Conservation (phyloP, 176 grass and related monocot species). For the Coix lacrymajobi region DNA sequence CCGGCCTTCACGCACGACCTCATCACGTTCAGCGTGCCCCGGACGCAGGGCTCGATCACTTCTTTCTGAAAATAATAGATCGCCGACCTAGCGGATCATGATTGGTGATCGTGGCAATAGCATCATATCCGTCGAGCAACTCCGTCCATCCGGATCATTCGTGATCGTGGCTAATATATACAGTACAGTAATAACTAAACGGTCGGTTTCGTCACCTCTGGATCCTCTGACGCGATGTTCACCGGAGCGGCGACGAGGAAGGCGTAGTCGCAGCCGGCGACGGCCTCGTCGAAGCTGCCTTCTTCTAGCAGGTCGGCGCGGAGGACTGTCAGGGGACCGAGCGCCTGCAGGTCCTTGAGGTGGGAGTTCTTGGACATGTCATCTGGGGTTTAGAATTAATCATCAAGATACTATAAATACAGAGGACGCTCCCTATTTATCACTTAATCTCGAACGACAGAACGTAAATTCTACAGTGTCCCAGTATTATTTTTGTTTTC, state of each 20-base stretch:
- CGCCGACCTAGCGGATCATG: too few relatives aligned
- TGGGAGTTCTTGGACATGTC: slow-evolving; percentile 25
- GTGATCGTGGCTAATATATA: background rate
- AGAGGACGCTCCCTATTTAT: too few relatives aligned
- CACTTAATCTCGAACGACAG: too few relatives aligned
- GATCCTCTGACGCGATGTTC: background rate
- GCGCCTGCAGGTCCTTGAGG: slow-evolving; percentile 27
- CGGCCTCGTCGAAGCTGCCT: slow-evolving; percentile 58
- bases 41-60: slow-evolving; percentile 29
- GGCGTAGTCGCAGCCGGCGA: slow-evolving; percentile 40
- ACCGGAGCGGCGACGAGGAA: slow-evolving; percentile 66
- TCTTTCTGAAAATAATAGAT: background rate
- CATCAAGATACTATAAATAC: too few relatives aligned
- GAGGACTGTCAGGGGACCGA: slow-evolving; percentile 44
- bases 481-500: too few relatives aligned
- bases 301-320: slow-evolving; percentile 36
- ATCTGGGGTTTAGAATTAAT: background rate
- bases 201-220: background rate
- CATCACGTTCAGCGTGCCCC: slow-evolving; percentile 59
- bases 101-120: background rate
- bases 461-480: too few relatives aligned
- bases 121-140: background rate
- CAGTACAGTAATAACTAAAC: too few relatives aligned
- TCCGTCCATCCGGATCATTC: background rate
- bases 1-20: slow-evolving; percentile 49